Evolutionary conservation across 805 yeast species (phyloP).

Genomic region (Metschnikowia chrysomelidarum): DNA sequence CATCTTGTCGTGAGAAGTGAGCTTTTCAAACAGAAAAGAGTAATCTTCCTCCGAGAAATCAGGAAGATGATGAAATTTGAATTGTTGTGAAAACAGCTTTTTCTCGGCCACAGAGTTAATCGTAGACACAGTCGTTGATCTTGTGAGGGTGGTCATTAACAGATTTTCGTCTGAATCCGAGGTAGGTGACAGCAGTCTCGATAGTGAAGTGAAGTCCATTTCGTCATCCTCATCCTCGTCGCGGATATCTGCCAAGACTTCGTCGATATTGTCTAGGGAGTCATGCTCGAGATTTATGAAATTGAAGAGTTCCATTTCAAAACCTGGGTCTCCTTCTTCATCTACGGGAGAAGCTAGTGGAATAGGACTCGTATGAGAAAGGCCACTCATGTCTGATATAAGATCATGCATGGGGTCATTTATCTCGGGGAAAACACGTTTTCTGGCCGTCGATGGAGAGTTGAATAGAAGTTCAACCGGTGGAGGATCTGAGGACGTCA

Average conservation of each 20-base stretch:
- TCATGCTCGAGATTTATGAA: constrained; percentile 28
- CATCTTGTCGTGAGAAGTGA: constrained; percentile 18
- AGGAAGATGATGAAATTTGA: constrained; percentile 35
- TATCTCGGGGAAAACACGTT: constrained; percentile 19
- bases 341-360: constrained; percentile 10
- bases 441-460: constrained; percentile 21
- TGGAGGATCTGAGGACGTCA: constrained; percentile 3
- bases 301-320: constrained; percentile 22
- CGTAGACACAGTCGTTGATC: constrained; percentile 43
- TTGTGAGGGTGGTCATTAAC: constrained; percentile 38
- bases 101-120: constrained; percentile 22
- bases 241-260: constrained; percentile 3
- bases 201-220: constrained; percentile 26
- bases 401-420: constrained; percentile 25
- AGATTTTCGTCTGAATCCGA: constrained; percentile 33
- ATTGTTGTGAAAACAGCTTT: constrained; percentile 13
- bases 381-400: constrained; percentile 28
- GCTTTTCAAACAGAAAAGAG: constrained; percentile 19
- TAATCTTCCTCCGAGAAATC: constrained; percentile 23
- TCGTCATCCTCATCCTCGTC: constrained; percentile 25
- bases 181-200: constrained; percentile 40
- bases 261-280: constrained; percentile 17
- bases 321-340: constrained; percentile 6
- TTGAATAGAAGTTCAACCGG: constrained; percentile 14
- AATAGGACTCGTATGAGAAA: constrained; percentile 22